phyloP scores from a whole-genome alignment of 192 early-diverging fungal genomes.

The Oehlia diaphana region DNA sequence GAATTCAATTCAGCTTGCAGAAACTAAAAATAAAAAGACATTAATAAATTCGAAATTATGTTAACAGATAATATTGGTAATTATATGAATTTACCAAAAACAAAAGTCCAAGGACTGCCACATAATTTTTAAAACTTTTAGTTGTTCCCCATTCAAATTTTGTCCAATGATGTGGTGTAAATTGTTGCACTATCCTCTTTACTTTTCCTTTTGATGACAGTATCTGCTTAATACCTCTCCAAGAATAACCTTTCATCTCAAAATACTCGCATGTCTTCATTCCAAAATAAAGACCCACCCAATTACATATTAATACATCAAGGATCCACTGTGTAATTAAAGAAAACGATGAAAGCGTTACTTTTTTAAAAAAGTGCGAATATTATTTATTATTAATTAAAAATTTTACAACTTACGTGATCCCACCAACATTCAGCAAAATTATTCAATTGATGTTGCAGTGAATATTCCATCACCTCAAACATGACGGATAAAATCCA shows the following conservation, averaged over 20 bases:
- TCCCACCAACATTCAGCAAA: constrained; percentile 99
- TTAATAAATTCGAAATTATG: background rate
- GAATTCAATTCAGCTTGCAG: constrained; percentile 82
- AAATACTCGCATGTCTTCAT: constrained; percentile 98
- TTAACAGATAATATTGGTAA: background rate
- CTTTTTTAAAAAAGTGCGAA: background rate
- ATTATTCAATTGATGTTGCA: constrained; percentile 94
- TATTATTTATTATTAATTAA: no score
- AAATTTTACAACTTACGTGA: constrained; percentile 61
- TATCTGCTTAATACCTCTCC: constrained; percentile 88
- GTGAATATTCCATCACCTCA: constrained; percentile 93
- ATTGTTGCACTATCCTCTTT: constrained; percentile 85
- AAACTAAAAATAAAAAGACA: no score
- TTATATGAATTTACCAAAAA: constrained; percentile 32
- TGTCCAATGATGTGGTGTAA: constrained; percentile 95
- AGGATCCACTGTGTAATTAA: constrained; percentile 73
- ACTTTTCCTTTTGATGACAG: constrained; percentile 82
- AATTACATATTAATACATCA: constrained; percentile 91
- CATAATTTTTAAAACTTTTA: constrained; percentile 83
- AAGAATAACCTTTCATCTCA: constrained; percentile 95
- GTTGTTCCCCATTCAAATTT: constrained; percentile 90
- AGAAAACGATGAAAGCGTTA: background rate
- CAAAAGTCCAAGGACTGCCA: constrained; percentile 71
- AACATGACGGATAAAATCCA: constrained; percentile 96
- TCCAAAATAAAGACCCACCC: constrained; percentile 89